A percentile compares a stretch with the other conserved stretches of the same genome.
phyloP scores from a whole-genome alignment of 2,329 filamentous ascomycete species.

The Neofusicoccum umdonicola region DNA sequence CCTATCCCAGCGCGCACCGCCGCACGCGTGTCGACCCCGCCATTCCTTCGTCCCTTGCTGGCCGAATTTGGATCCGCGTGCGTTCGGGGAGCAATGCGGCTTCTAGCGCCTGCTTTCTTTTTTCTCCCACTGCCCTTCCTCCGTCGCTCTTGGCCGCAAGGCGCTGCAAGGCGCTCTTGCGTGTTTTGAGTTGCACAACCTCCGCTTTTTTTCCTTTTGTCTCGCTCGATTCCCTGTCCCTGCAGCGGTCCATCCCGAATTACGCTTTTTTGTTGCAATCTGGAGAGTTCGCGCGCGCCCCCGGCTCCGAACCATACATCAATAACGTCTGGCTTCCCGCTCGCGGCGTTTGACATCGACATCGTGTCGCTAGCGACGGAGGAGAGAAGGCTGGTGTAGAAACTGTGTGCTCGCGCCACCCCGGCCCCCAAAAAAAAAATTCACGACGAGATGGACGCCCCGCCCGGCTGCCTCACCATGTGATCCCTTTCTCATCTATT shows the following conservation, averaged over 20 bases:
- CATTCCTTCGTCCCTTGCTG: not conserved
- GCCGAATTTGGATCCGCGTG: slow-evolving; percentile 4
- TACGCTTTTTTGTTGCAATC: not conserved
- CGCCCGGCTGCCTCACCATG: not conserved
- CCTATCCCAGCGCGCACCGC: not conserved
- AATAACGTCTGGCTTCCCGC: not conserved
- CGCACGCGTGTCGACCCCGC: not conserved
- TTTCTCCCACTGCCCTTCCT: not conserved
- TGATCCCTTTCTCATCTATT: not conserved
- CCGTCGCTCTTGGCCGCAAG: not conserved
- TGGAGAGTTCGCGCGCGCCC: not conserved
- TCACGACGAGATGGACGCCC: not conserved
- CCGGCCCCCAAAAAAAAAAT: not conserved
- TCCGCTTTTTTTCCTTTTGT: not conserved
- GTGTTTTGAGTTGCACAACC: slow-evolving; percentile 3
- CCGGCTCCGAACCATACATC: not conserved
- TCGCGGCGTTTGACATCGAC: not conserved
- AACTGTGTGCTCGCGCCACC: not conserved
- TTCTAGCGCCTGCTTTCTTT: not conserved
- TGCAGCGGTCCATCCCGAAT: slow-evolving; percentile 14
- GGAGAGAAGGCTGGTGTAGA: not conserved
- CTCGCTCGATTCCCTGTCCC: slow-evolving; percentile 2
- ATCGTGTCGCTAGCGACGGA: not conserved
- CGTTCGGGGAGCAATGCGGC: not conserved
- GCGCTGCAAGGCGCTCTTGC: slow-evolving; percentile 5